Evolutionary conservation across 1,139 yeast genomes (phyloP).

Genomic region (Zygosaccharomyces pseudobailii): DNA sequence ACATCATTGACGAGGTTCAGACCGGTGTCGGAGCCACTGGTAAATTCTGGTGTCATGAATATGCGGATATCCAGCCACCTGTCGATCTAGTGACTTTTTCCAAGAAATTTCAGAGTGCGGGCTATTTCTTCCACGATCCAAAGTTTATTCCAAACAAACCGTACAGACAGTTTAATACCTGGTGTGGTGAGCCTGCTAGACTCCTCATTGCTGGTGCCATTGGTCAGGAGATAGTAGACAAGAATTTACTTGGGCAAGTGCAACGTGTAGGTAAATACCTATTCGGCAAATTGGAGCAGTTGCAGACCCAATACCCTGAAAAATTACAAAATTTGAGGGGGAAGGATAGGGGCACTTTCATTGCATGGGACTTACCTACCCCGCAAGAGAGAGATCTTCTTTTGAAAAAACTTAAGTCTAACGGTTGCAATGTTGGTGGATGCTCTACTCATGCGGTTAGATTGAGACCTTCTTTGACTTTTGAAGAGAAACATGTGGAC

Average conservation of each 20-base stretch:
- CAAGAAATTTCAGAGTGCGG: slow-evolving; percentile 76
- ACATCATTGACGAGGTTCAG: slow-evolving; percentile 70
- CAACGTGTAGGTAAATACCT: slow-evolving; percentile 58
- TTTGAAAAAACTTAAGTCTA: slow-evolving; percentile 44
- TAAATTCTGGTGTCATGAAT: slow-evolving; percentile 69
- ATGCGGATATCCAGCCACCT: slow-evolving; percentile 57
- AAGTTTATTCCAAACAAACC: slow-evolving; percentile 58
- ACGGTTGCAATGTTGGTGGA: slow-evolving; percentile 69
- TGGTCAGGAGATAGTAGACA: slow-evolving; percentile 50
- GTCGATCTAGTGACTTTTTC: slow-evolving; percentile 74
- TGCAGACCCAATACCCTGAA: slow-evolving; percentile 44
- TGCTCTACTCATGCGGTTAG: slow-evolving; percentile 63
- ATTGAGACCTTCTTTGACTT: slow-evolving; percentile 66
- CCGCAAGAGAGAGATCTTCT: slow-evolving; percentile 48
- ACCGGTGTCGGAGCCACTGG: slow-evolving; percentile 76
- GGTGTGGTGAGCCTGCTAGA: slow-evolving; percentile 80
- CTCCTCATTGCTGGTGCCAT: slow-evolving; percentile 61
- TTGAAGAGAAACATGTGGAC: slow-evolving; percentile 64
- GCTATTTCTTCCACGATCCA: slow-evolving; percentile 65
- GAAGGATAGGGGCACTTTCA: slow-evolving; percentile 61
- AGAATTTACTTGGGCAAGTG: slow-evolving; percentile 49
- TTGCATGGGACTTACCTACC: slow-evolving; percentile 64
- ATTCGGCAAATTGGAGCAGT: slow-evolving; percentile 42
- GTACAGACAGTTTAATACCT: slow-evolving; percentile 74
- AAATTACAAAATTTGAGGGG: slow-evolving; percentile 57